These are phyloP conservation scores for Parietichytrium sp. DNA, from an alignment of 108 stramenopile genomes.

Conservation along the genomic window DNA sequence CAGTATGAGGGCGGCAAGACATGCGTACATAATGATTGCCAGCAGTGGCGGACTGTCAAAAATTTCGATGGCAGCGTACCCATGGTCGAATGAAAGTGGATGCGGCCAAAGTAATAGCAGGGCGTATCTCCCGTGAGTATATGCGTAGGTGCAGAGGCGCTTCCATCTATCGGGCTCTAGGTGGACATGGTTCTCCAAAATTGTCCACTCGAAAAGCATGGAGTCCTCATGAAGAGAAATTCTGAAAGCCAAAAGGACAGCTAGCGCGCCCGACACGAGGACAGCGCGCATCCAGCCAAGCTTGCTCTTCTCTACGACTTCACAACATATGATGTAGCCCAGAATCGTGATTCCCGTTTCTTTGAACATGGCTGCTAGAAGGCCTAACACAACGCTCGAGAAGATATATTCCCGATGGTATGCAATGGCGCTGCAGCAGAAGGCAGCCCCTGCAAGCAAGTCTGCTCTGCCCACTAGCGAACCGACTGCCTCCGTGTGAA, in stretches of 20 bases:
- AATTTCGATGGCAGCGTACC: neutral
- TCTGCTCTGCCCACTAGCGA: constrained; percentile 41
- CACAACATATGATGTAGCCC: neutral
- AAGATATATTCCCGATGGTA: neutral
- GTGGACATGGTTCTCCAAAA: constrained; percentile 40
- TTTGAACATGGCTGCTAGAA: neutral
- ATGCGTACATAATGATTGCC: neutral
- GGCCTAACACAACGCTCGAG: neutral
- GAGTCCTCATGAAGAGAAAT: neutral
- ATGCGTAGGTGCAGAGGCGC: neutral
- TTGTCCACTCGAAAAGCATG: constrained; percentile 16
- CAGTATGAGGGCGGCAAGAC: neutral
- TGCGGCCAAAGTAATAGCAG: neutral
- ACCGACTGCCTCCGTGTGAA: constrained; percentile 43
- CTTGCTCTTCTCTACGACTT: neutral
- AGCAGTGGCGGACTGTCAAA: neutral
- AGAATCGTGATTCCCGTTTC: constrained; percentile 38
- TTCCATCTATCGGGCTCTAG: neutral
- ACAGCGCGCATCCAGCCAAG: neutral
- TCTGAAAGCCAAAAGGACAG: neutral
- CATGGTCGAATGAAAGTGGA: constrained; percentile 28
- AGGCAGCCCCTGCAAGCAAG: neutral
- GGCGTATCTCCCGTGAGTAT: constrained; percentile 19
- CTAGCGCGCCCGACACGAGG: neutral
- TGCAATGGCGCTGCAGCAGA: neutral